These are phyloP conservation scores for Backusella tuberculispora DNA, from an alignment of 192 early-diverging fungal species.

Conservation along the genomic window DNA sequence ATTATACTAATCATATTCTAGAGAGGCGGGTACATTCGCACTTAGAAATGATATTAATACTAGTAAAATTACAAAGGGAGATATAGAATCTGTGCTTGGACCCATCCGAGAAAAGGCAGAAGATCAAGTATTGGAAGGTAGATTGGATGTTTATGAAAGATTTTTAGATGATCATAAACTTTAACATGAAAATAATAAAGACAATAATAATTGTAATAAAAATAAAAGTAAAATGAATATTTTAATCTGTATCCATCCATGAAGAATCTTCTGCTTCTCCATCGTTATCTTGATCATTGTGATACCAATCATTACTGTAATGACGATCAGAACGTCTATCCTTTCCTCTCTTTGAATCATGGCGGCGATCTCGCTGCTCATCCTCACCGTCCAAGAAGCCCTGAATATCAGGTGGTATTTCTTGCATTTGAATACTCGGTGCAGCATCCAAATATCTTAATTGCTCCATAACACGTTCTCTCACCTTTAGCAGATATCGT, in stretches of 20 bases:
- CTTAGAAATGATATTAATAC: slow-evolving; percentile 26
- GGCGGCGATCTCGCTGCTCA: slow-evolving; percentile 49
- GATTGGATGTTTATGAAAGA: slow-evolving; percentile 20
- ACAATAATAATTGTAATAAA: background rate
- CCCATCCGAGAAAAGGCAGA: slow-evolving; percentile 15
- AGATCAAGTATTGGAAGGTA: slow-evolving; percentile 25
- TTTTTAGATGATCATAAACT: slow-evolving; percentile 30
- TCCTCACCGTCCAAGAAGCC: slow-evolving; percentile 59
- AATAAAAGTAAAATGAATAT: background rate
- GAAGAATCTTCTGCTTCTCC: background rate
- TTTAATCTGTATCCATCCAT: slow-evolving; percentile 21
- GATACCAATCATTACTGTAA: slow-evolving; percentile 40
- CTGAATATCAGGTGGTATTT: slow-evolving; percentile 70
- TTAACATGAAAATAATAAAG: slow-evolving; percentile 5
- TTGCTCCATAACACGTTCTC: slow-evolving; percentile 83
- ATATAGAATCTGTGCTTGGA: slow-evolving; percentile 14
- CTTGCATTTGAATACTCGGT: slow-evolving; percentile 96
- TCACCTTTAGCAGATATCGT: slow-evolving; percentile 76
- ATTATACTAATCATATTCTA: background rate
- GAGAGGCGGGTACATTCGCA: slow-evolving; percentile 34
- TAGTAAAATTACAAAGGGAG: slow-evolving; percentile 5
- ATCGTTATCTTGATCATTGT: slow-evolving; percentile 44
- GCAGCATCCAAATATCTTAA: slow-evolving; percentile 85
- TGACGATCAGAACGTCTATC: slow-evolving; percentile 28
- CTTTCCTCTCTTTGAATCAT: slow-evolving; percentile 43